Base-by-base conservation (phyloP, 352 stramenopile genomes). In the Phytophthora idaei region DNA sequence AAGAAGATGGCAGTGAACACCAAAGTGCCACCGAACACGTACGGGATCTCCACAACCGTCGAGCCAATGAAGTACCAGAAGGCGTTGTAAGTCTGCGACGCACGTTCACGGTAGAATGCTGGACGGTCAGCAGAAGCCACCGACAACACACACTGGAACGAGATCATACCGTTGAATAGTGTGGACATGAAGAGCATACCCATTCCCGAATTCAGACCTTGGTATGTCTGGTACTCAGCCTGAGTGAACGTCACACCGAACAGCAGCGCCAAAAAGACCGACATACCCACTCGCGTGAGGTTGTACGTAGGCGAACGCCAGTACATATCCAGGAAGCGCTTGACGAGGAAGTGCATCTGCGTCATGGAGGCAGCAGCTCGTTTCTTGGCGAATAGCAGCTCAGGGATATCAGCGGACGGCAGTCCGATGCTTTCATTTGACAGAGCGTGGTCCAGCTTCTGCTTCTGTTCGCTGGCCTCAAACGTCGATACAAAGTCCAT, bases 121-220 rank as follows among this genome's bases (percentile, higher is more conserved):
- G 90, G 85, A 17, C 90, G 77, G 60, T 97, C 86, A 17, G 78
- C 76, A 58, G 86, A 75, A 46, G 94, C 81, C 8, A 96, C 67
- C 2, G 86, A 76, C 5, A 97, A 48, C 6, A 90, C 82, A 4
- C 73, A 87, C 29, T 93, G 71, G 56, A 95, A 85, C 39, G 78
- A 84, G 25, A 92, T 89, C 53, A 96, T 81, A 28, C 80, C 74
- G 48, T 93, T 85, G 64, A 98, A 97, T 41, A 92, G 56, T 10
- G 90, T 92, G 1, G 83, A 78, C 17, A 91, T 71, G 74, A 96
- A 98, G 50, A 97, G 87, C 36, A 97, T 88, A 5, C 88, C 85
- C 41, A 97, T 64, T 21, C 81, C 83, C 12, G 61, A 72, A 60
- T 89, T 87, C 17, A 80, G 45, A 17, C 80, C 82, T 29, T 66